Base-by-base conservation (phyloP, 2,329 filamentous ascomycete genomes). In the Coniochaeta sp. region DNA sequence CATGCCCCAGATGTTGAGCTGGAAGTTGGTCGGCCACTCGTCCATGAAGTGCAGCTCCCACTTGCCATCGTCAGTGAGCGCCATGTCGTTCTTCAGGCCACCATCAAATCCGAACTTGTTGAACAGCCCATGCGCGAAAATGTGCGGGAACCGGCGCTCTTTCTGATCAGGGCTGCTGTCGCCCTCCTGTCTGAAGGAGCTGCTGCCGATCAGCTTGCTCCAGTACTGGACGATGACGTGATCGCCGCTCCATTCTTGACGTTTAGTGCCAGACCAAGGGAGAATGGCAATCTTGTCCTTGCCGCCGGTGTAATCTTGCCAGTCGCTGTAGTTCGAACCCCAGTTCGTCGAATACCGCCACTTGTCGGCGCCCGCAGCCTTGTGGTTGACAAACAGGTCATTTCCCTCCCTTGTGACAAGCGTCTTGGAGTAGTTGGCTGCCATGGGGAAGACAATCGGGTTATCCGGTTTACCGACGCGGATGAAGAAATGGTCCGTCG, bases 1-100 rank as follows among this genome's bases (percentile, higher is more conserved):
- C 68, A 88, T 84, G 58, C 86, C 86, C 86, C 86, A 89, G 6
- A 86, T 77, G 64, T 88, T 89, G 61, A 88, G 72, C 66, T 88
- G 85, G 60, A 84, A 80, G 56, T 80, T 73, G 2, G 81, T 79
- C 6, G 86, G 86, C 80, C 84, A 89, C 67, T 89, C 86, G 3
- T 79, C 76, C 78, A 87, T 81, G 62, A 87, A 84, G 63, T 84
- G 77, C 65, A 81, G 83, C 22, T 76, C 73, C 86, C 86, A 89
- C 3, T 73, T 71, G 17, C 77, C 76, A 58, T 84, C 76, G 22
- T 72, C 70, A 6, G 74, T 73, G 52, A 82, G 76, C 22, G 74
- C 67, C 73, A 88, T 80, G 6, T 72, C 64, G 59, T 85, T 85
- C 1, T 74, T 68, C 22, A 88, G 67, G 2, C 86, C 86, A 26